A percentile compares a stretch with the other conserved stretches of the same genome.
These are phyloP conservation scores for Lepidopterella palustris DNA, from an alignment of 495 filamentous ascomycete genomes.

Conservation along the genomic window DNA sequence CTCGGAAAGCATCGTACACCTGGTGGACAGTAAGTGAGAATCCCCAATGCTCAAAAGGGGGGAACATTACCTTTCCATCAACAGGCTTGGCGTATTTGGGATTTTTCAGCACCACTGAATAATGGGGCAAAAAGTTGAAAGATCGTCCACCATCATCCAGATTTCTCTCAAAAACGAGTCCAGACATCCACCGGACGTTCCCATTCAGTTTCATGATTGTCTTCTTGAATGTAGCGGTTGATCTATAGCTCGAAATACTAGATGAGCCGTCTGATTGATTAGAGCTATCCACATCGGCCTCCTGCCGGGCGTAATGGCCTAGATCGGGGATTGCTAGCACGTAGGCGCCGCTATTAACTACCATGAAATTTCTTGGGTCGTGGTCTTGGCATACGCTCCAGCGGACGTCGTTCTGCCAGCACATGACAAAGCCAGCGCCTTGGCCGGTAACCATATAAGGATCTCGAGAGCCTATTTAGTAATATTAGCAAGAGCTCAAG, in stretches of 20 bases:
- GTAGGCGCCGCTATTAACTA: constrained; percentile 88
- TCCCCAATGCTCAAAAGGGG: neutral
- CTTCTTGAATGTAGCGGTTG: constrained; percentile 83
- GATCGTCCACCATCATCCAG: constrained; percentile 57
- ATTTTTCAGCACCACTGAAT: constrained; percentile 78
- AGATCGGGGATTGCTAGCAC: constrained; percentile 91
- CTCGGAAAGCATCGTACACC: constrained; percentile 84
- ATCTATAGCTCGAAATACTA: constrained; percentile 59
- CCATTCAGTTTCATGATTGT: constrained; percentile 97
- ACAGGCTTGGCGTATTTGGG: constrained; percentile 61
- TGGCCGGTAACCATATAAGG: constrained; percentile 89
- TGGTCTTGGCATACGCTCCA: constrained; percentile 77
- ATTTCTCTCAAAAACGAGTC: constrained; percentile 86
- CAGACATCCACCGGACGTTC: constrained; percentile 83
- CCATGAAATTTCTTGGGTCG: constrained; percentile 89
- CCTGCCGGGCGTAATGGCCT: constrained; percentile 69
- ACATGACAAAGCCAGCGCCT: constrained; percentile 94
- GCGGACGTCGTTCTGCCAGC: constrained; percentile 85
- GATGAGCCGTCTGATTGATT: constrained; percentile 48
- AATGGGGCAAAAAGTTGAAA: constrained; percentile 87
- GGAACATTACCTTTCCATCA: constrained; percentile 29
- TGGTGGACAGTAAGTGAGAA: constrained; percentile 31
- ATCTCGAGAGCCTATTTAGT: constrained; percentile 62
- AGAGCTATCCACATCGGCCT: constrained; percentile 47
- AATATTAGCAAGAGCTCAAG: neutral